Conservation (phyloP, 1,284 basidiomycete species). For the Waitea zeae region DNA sequence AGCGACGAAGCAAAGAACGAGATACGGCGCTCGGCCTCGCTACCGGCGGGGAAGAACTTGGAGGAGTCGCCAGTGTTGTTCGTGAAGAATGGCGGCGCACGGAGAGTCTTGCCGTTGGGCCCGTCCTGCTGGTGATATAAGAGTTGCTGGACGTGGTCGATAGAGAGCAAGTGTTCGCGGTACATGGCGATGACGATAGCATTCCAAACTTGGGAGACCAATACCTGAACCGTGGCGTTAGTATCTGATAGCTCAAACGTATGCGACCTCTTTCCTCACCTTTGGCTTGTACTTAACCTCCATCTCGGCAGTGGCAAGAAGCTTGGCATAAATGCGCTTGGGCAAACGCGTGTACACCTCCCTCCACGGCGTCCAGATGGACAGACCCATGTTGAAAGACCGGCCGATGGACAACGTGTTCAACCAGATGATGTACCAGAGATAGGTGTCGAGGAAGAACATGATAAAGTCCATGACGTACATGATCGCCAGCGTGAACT, state of each 20-base stretch:
- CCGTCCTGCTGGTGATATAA: constrained; percentile 88
- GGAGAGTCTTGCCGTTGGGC: constrained; percentile 75
- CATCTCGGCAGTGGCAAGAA: constrained; percentile 88
- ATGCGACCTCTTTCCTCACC: constrained; percentile 22
- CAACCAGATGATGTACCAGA: constrained; percentile 96
- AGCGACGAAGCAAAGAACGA: constrained; percentile 95
- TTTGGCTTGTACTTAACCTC: constrained; percentile 97
- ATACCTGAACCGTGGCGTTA: constrained; percentile 30
- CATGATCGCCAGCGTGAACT: constrained; percentile 88
- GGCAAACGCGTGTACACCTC: constrained; percentile 91
- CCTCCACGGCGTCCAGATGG: constrained; percentile 96
- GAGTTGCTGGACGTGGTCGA: constrained; percentile 87
- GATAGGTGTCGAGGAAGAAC: constrained; percentile 95
- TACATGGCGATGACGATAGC: constrained; percentile 98
- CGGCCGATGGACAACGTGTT: constrained; percentile 86
- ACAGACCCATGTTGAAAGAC: constrained; percentile 79
- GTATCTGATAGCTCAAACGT: neutral
- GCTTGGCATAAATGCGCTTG: constrained; percentile 91
- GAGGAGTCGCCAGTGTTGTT: constrained; percentile 66
- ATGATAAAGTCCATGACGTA: constrained; percentile 89
- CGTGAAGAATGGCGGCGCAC: constrained; percentile 92
- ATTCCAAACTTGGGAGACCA: constrained; percentile 97
- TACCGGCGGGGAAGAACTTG: constrained; percentile 86
- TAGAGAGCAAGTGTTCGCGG: constrained; percentile 86
- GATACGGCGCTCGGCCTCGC: constrained; percentile 89